Evolutionary conservation across 192 early-diverging fungal species (phyloP).

Genomic region (Funneliformis mosseae): DNA sequence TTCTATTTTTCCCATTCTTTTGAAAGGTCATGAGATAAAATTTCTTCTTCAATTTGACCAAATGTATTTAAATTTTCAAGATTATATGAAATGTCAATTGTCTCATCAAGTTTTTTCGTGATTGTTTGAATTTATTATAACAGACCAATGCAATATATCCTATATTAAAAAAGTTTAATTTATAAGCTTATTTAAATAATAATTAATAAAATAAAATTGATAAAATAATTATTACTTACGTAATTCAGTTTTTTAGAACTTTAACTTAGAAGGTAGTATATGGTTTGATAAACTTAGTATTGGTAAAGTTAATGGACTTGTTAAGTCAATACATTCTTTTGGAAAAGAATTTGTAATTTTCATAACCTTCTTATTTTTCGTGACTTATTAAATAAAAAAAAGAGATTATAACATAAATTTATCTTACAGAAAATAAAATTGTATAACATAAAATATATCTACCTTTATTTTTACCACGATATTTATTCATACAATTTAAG

Average conservation of each 20-base stretch:
- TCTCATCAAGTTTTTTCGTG: not conserved
- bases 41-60: slow-evolving; percentile 2
- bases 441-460: no score
- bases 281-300: not conserved
- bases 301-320: not conserved
- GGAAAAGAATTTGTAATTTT: not conserved
- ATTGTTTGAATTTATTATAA: not conserved
- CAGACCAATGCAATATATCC: not conserved
- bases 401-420: no score
- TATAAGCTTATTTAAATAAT: no score
- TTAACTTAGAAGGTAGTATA: no score
- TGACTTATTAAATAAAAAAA: not conserved
- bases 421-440: no score
- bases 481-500: no score
- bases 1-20: not conserved
- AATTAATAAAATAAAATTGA: no score
- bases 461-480: no score
- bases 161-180: not conserved
- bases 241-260: no score
- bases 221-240: no score
- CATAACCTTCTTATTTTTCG: not conserved
- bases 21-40: not conserved
- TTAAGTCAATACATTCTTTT: not conserved
- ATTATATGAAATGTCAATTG: not conserved
- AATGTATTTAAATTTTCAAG: not conserved